Evolutionary conservation across 169 alveolate genomes (phyloP).

Genomic region (Eimeria maxima): DNA sequence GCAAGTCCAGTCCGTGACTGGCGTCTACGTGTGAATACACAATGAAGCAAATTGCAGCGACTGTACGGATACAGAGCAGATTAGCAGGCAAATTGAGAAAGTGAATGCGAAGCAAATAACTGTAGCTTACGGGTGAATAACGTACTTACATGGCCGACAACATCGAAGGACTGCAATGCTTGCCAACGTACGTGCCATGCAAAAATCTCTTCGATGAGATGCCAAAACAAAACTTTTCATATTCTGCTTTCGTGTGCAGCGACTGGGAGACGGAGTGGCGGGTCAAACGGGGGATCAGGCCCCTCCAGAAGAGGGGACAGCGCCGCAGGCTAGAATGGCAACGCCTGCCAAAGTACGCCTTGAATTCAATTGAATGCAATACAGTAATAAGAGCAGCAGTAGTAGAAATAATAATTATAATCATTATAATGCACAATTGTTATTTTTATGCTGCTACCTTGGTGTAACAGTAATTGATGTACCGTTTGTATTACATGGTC

Average conservation of each 20-base stretch:
- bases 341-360: constrained; percentile 4
- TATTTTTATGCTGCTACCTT: neutral
- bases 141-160: no score
- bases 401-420: no score
- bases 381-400: no score
- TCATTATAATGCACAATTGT: no score
- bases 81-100: neutral
- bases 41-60: neutral
- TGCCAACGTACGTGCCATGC: neutral
- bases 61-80: neutral
- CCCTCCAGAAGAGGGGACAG: neutral
- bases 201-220: neutral
- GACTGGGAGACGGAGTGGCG: constrained; percentile 26
- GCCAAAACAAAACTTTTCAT: neutral
- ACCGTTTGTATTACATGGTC: neutral
- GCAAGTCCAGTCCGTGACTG: neutral
- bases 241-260: constrained; percentile 7
- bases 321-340: neutral
- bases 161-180: no score
- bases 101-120: neutral
- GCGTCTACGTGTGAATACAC: neutral
- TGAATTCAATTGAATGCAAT: neutral
- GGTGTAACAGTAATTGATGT: neutral
- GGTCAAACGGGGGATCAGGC: constrained; percentile 45
- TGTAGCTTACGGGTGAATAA: no score